Percentiles rank a stretch among this genome's conserved stretches.
Evolutionary conservation across 129 eudicot species (phyloP).

Genomic region (Daucus carota): DNA sequence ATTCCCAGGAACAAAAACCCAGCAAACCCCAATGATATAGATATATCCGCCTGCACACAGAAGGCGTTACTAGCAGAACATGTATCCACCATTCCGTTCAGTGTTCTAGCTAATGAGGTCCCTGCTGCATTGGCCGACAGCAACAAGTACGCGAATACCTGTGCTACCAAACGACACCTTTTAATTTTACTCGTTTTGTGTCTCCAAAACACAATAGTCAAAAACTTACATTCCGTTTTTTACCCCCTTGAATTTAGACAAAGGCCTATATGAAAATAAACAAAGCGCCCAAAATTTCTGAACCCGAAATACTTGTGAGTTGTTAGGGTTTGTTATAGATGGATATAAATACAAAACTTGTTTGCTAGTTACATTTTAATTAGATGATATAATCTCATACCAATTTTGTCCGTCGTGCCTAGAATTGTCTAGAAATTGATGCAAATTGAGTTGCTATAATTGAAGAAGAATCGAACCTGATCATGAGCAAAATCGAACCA

Average conservation of each 20-base stretch:
- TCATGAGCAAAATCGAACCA: constrained; percentile 87
- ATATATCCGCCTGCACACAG: constrained; percentile 61
- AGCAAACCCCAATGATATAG: constrained; percentile 56
- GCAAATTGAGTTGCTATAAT: background rate
- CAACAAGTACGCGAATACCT: constrained; percentile 71
- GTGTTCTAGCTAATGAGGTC: constrained; percentile 47
- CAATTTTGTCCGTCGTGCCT: background rate
- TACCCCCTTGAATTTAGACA: constrained; percentile 4
- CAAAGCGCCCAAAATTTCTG: background rate
- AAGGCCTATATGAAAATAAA: background rate
- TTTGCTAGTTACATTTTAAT: background rate
- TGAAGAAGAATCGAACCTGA: constrained; percentile 35
- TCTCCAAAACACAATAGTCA: background rate
- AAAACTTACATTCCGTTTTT: background rate
- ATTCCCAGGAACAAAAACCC: constrained; percentile 58
- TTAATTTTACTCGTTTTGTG: constrained; percentile 2
- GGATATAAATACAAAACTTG: background rate
- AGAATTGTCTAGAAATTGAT: background rate
- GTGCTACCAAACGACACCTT: constrained; percentile 17
- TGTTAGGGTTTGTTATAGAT: background rate
- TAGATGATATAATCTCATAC: background rate
- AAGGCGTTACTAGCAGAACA: constrained; percentile 48
- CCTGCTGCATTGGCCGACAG: constrained; percentile 73
- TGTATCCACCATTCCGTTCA: constrained; percentile 40
- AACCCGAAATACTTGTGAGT: background rate